phyloP scores from a whole-genome alignment of 108 stramenopile species.

The Cyclostephanos invisitatus region DNA sequence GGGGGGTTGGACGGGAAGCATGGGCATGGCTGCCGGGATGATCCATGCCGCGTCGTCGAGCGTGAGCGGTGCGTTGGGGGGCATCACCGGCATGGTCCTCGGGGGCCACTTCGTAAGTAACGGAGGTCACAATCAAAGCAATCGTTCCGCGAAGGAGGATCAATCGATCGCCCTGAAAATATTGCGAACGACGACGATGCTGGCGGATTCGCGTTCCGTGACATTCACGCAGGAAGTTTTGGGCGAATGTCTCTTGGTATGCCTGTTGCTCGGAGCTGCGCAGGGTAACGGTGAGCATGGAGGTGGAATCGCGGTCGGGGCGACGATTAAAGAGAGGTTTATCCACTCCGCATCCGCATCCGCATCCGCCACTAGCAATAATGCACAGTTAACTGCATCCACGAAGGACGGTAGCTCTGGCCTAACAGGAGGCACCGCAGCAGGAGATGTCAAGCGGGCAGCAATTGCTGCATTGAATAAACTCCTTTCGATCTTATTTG shows the following conservation, averaged over 20 bases:
- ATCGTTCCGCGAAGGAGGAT: conserved; percentile 51
- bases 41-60: conserved; percentile 27
- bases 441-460: conserved; percentile 38
- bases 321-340: conserved; percentile 19
- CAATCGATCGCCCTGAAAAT: conserved; percentile 47
- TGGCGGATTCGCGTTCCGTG: conserved; percentile 49
- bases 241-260: conserved; percentile 38
- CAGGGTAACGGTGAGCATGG: conserved; percentile 13
- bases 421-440: conserved; percentile 20
- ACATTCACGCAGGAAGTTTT: conserved; percentile 43
- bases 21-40: conserved; percentile 36
- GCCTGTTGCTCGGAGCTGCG: conserved; percentile 50
- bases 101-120: neutral
- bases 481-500: conserved; percentile 44
- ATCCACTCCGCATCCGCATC: conserved; percentile 1
- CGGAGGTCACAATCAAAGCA: conserved; percentile 14
- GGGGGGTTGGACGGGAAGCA: neutral
- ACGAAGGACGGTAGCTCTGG: conserved; percentile 11
- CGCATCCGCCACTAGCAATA: conserved; percentile 11
- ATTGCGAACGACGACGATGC: conserved; percentile 50
- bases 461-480: conserved; percentile 53
- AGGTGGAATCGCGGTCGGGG: conserved; percentile 5
- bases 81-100: conserved; percentile 16
- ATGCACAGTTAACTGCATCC: neutral
- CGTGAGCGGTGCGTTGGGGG: conserved; percentile 32